A percentile compares a stretch with the other conserved stretches of the same genome.
phyloP scores from a whole-genome alignment of 2,329 filamentous ascomycete genomes.

The Bipolaris victoriae region DNA sequence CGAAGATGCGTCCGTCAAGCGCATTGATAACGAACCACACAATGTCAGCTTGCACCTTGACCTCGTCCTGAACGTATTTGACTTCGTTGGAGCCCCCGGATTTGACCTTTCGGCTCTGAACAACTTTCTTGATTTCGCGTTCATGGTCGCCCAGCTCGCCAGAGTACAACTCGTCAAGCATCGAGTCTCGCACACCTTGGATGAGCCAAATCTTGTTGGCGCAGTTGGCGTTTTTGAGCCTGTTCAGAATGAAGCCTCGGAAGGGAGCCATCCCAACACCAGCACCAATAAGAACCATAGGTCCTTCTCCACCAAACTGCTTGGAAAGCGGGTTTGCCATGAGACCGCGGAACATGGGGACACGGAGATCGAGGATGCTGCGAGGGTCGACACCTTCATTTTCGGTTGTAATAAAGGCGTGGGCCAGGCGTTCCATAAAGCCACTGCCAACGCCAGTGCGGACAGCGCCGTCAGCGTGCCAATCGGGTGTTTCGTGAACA shows the following conservation, averaged over 20 bases:
- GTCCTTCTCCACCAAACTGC: constrained; percentile 90
- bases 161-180: constrained; percentile 94
- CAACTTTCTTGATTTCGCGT: constrained; percentile 56
- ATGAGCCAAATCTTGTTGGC: constrained; percentile 98
- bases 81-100: constrained; percentile 63
- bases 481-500: constrained; percentile 85
- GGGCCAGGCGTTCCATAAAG: constrained; percentile 87
- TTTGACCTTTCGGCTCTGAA: constrained; percentile 58
- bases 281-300: constrained; percentile 96
- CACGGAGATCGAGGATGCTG: constrained; percentile 66
- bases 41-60: constrained; percentile 87
- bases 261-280: constrained; percentile 97
- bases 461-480: constrained; percentile 63
- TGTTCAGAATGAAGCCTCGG: constrained; percentile 94
- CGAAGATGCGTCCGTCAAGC: constrained; percentile 93
- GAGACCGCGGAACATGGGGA: constrained; percentile 97
- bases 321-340: constrained; percentile 96
- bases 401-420: constrained; percentile 72
- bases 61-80: constrained; percentile 95
- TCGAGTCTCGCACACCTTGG: constrained; percentile 90
- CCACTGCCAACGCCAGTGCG: constrained; percentile 90
- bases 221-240: constrained; percentile 91
- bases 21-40: constrained; percentile 98
- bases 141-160: constrained; percentile 84
- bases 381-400: constrained; percentile 57